Evolutionary conservation across 2,329 filamentous ascomycete species (phyloP), one percentile per base, ranked within the genome.

Genomic region (Cryphonectria japonica): DNA sequence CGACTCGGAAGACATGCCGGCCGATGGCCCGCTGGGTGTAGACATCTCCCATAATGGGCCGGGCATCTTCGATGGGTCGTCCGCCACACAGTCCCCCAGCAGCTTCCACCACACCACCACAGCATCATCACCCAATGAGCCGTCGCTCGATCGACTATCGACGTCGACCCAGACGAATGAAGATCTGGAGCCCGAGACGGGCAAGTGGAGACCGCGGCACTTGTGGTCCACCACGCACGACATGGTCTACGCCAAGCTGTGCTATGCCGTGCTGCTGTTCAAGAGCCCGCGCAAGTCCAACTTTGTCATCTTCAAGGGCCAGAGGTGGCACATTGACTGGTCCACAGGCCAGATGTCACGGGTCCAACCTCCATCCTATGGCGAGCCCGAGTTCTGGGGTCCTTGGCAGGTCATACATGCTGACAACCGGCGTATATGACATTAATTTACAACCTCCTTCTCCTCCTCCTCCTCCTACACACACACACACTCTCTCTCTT

Each of bases 301-400:
- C 75, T 87, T 86, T 74, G 84, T 89, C 70, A 84, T 89, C 75
- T 82, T 82, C 78, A 84, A 85, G 73, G 87, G 87, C 59, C 88
- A 86, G 77, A 83, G 86, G 75, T 89, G 87, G 86, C 83, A 84
- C 71, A 86, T 89, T 60, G 87, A 89, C 80, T 89, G 87, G 87
- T 79, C 79, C 19, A 88, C 86, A 22, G 87, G 87, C 52, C 83
- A 83, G 69, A 86, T 88, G 83, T 82, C 84, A 39, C 81, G 85
- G 22, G 85, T 87, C 29, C 79, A 85, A 26, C 87, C 87, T 14
- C 87, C 87, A 1, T 82, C 81, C 6, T 89, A 89, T 75, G 85
- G 85, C 57, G 86, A 88, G 75, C 80, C 83, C 63, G 83, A 86
- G 69, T 72, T 82, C 72, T 83, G 83, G 70, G 84, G 84, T 0